Evolutionary conservation across 2,329 filamentous ascomycete genomes (phyloP).

Genomic region (Cadophora sp.): DNA sequence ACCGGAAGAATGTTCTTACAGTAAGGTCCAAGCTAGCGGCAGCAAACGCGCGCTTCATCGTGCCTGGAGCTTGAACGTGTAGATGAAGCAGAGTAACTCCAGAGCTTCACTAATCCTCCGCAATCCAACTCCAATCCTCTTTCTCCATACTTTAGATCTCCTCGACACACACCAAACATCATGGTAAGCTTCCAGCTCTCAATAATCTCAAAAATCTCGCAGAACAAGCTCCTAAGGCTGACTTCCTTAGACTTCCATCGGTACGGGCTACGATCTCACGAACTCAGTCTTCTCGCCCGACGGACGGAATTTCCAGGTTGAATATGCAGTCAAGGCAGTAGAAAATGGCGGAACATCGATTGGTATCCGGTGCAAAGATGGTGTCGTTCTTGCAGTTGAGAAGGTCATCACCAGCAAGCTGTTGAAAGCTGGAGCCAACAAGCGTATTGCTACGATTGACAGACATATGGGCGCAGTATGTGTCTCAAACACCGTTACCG

Average conservation of each 20-base stretch:
- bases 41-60: slow-evolving; percentile 40
- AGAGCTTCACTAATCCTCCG: slow-evolving; percentile 35
- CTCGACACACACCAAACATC: slow-evolving; percentile 31
- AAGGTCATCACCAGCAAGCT: slow-evolving; percentile 97
- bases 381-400: slow-evolving; percentile 93
- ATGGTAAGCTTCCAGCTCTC: slow-evolving; percentile 42
- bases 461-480: slow-evolving; percentile 91
- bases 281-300: slow-evolving; percentile 99
- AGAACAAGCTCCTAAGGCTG: slow-evolving; percentile 26
- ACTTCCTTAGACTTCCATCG: slow-evolving; percentile 87
- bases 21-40: slow-evolving; percentile 1
- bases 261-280: slow-evolving; percentile 97
- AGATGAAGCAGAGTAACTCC: slow-evolving; percentile 25
- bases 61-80: slow-evolving; percentile 42
- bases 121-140: slow-evolving; percentile 25
- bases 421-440: slow-evolving; percentile 93
- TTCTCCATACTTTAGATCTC: slow-evolving; percentile 20
- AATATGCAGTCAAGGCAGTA: slow-evolving; percentile 98
- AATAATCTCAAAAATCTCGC: neutral
- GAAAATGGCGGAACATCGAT: slow-evolving; percentile 97
- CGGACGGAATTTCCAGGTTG: slow-evolving; percentile 98
- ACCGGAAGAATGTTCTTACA: neutral
- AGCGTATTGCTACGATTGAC: slow-evolving; percentile 94
- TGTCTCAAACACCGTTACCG: slow-evolving; percentile 26
- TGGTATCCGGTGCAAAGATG: slow-evolving; percentile 96